Conservation (phyloP, 345 rosid species). For the Eucalyptus grandis region DNA sequence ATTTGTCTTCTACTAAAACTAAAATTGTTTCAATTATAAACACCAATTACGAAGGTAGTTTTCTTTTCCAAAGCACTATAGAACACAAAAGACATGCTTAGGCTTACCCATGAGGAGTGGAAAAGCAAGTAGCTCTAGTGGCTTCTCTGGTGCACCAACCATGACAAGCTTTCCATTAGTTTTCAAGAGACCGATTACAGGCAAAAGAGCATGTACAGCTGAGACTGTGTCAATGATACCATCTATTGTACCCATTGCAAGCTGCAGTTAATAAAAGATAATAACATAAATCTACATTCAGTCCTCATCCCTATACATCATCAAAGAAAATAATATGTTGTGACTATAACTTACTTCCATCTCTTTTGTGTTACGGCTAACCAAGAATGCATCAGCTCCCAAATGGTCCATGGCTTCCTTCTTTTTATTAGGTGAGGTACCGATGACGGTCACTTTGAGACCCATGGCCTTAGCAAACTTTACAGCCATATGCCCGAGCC, state of each 20-base stretch:
- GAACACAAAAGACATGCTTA: neutral
- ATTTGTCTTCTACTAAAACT: neutral
- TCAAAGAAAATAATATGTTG: neutral
- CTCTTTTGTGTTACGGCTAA: constrained; percentile 18
- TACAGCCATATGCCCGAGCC: constrained; percentile 15
- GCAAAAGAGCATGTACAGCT: constrained; percentile 20
- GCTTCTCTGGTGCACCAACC: constrained; percentile 34
- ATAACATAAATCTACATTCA: too few species aligned
- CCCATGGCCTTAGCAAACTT: constrained; percentile 43
- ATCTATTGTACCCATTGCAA: too few species aligned
- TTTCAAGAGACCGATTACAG: constrained; percentile 34
- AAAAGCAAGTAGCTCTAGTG: constrained; percentile 23
- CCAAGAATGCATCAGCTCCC: constrained; percentile 26
- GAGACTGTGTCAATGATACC: neutral
- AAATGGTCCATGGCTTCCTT: constrained; percentile 19
- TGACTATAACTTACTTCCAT: constrained; percentile 1
- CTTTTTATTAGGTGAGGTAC: constrained; percentile 30
- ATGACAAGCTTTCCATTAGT: constrained; percentile 30
- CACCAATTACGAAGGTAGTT: neutral
- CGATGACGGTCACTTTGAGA: constrained; percentile 22
- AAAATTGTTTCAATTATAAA: neutral
- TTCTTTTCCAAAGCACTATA: neutral
- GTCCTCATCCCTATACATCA: neutral
- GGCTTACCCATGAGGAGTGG: constrained; percentile 16
- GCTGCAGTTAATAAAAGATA: too few species aligned